These are phyloP conservation scores for Hippophae gyantsensis DNA, from an alignment of 306 rosid genomes.

Conservation along the genomic window DNA sequence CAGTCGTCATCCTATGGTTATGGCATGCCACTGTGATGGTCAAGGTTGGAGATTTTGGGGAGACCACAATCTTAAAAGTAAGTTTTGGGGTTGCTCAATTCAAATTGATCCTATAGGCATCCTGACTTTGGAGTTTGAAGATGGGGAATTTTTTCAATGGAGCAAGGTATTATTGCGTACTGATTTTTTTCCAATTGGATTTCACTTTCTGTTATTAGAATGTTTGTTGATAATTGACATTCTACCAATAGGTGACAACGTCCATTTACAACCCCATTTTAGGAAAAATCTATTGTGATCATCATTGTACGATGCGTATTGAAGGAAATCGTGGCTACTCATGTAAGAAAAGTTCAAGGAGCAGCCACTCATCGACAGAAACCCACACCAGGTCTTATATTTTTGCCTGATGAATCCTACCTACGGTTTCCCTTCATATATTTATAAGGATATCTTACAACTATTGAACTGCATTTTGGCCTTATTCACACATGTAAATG, in stretches of 20 bases:
- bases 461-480: too few relatives aligned
- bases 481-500: too few relatives aligned
- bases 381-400: constrained; percentile 75
- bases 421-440: too few relatives aligned
- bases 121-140: constrained; percentile 88
- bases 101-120: constrained; percentile 93
- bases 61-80: constrained; percentile 96
- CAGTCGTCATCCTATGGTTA: constrained; percentile 95
- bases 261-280: constrained; percentile 95
- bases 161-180: constrained; percentile 52
- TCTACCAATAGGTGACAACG: constrained; percentile 67
- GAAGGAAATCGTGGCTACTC: constrained; percentile 73
- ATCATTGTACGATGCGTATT: constrained; percentile 95
- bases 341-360: constrained; percentile 90
- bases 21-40: constrained; percentile 98
- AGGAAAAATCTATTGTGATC: constrained; percentile 95
- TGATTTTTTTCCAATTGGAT: not conserved
- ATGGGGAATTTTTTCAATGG: constrained; percentile 93
- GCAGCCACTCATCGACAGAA: constrained; percentile 94
- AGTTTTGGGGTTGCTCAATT: constrained; percentile 98
- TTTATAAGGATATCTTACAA: too few relatives aligned
- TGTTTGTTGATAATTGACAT: constrained; percentile 14
- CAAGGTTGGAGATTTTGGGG: constrained; percentile 95
- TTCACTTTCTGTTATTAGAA: constrained; percentile 2
- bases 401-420: not conserved